Evolutionary conservation across 176 grass and related monocot species (phyloP).

Genomic region (Themeda triandra): DNA sequence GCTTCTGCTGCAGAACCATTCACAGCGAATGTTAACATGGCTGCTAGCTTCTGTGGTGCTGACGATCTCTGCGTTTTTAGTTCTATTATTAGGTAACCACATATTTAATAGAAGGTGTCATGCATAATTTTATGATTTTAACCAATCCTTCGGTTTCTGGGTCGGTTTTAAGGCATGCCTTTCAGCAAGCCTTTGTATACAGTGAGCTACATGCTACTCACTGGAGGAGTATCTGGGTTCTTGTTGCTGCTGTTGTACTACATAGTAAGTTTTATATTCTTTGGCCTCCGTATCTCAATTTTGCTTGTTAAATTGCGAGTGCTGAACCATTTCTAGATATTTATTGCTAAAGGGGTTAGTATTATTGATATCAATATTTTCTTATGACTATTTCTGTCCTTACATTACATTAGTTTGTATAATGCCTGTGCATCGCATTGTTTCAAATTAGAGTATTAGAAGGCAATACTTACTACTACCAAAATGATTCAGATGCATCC

Average conservation of each 20-base stretch:
- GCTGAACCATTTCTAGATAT: neutral
- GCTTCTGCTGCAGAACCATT: conserved; percentile 54
- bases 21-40: conserved; percentile 63
- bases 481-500: neutral
- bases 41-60: conserved; percentile 56
- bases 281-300: neutral
- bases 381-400: neutral
- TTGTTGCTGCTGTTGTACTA: conserved; percentile 68
- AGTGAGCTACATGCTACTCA: conserved; percentile 88
- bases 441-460: neutral
- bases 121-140: neutral
- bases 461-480: conserved; percentile 5
- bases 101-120: neutral
- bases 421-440: neutral
- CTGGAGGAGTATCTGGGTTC: conserved; percentile 75
- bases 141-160: conserved; percentile 10
- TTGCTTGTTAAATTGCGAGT: neutral
- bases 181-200: conserved; percentile 96
- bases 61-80: conserved; percentile 54
- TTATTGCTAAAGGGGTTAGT: neutral
- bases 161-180: conserved; percentile 65
- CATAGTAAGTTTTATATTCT: conserved; percentile 56
- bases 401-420: conserved; percentile 1
- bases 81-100: conserved; percentile 65
- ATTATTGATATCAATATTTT: neutral